Percentiles rank a stretch among this genome's conserved stretches.
Conservation (phyloP, 1,284 basidiomycete species). For the Vanrija sp. region DNA sequence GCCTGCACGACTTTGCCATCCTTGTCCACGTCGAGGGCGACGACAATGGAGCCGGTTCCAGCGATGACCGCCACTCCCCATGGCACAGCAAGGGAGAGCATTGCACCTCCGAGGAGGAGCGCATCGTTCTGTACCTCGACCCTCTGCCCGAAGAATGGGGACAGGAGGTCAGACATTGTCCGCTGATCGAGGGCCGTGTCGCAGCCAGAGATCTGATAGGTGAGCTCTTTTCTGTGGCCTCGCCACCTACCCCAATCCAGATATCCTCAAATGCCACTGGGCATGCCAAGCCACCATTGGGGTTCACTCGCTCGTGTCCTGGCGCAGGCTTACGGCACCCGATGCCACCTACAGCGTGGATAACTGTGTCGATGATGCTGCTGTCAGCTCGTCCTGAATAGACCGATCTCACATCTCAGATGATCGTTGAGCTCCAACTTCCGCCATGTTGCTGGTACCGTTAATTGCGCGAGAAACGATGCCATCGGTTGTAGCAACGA, state of each 20-base stretch:
- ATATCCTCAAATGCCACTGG: conserved; percentile 23
- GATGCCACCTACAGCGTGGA: conserved; percentile 15
- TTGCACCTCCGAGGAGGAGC: conserved; percentile 33
- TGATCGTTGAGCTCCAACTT: conserved; percentile 25
- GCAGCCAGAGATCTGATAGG: conserved; percentile 31
- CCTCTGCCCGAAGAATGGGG: conserved; percentile 24
- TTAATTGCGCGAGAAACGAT: conserved; percentile 23
- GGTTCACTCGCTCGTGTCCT: background rate
- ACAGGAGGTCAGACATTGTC: conserved; percentile 22
- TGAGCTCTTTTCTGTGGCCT: background rate
- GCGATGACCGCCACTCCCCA: conserved; percentile 43
- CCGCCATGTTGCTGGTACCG: conserved; percentile 36
- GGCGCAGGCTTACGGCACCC: background rate
- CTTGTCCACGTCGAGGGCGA: conserved; percentile 23
- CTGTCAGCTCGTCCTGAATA: conserved; percentile 7
- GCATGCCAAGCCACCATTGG: conserved; percentile 1
- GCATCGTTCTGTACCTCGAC: conserved; percentile 32
- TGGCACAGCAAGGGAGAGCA: conserved; percentile 22
- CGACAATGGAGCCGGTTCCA: conserved; percentile 35
- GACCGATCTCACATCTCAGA: conserved; percentile 18
- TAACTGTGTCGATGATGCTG: conserved; percentile 23
- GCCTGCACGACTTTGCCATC: conserved; percentile 21
- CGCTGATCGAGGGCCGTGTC: conserved; percentile 32
- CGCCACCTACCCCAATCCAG: conserved; percentile 29
- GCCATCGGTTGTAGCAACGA: conserved; percentile 16